Evolutionary conservation across 306 rosid species (phyloP).

Genomic region (Senna tora): DNA sequence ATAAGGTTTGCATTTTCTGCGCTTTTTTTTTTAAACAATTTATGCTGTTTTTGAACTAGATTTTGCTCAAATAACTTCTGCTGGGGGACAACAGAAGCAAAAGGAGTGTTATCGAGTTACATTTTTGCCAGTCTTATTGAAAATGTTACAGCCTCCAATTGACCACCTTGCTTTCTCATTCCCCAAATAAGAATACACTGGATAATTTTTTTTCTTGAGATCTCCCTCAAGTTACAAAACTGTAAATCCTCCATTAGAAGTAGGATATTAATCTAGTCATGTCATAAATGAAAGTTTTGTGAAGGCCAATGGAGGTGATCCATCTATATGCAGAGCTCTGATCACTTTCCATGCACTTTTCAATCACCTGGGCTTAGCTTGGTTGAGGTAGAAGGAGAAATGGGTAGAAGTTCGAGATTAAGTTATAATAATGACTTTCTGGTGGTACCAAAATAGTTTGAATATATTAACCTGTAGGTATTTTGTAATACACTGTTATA

Average conservation of each 20-base stretch:
- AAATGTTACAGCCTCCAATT: not conserved
- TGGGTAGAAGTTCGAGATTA: not conserved
- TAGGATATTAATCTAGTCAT: not conserved
- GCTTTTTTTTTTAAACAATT: no score
- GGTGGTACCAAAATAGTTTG: no score
- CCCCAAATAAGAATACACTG: not conserved
- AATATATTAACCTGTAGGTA: no score
- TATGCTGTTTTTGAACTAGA: constrained; percentile 25
- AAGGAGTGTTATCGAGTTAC: not conserved
- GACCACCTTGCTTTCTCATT: not conserved
- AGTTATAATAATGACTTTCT: no score
- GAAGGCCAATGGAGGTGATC: not conserved
- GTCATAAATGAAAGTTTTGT: not conserved
- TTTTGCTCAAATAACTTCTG: constrained; percentile 2
- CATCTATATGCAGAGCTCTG: not conserved
- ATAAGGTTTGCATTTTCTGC: constrained; percentile 69
- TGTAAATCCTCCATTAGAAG: not conserved
- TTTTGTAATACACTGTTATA: not conserved
- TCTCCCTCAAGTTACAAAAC: not conserved
- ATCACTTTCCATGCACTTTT: no score
- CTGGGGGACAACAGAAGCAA: constrained; percentile 8
- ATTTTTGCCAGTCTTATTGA: not conserved
- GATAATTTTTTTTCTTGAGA: not conserved
- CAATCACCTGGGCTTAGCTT: not conserved
- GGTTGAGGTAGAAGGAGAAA: not conserved